Conservation (phyloP, 2,329 filamentous ascomycete genomes). For the Monosporascus sp. region DNA sequence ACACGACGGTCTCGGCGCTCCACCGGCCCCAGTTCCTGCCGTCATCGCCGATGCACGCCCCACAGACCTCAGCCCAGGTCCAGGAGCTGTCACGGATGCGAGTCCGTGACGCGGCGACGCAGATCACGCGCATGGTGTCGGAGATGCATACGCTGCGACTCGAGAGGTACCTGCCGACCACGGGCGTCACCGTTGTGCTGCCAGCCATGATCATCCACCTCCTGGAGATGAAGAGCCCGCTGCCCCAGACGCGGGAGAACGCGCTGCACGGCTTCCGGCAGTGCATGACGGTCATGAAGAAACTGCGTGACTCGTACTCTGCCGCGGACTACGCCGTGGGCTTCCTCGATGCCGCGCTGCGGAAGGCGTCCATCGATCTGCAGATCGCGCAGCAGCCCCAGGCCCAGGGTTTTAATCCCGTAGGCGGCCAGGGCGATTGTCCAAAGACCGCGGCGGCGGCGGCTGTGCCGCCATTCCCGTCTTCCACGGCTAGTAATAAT, state of each 20-base stretch:
- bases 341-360: slow-evolving; percentile 87
- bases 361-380: slow-evolving; percentile 76
- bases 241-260: slow-evolving; percentile 63
- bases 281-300: slow-evolving; percentile 89
- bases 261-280: slow-evolving; percentile 79
- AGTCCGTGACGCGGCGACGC: slow-evolving; percentile 75
- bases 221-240: slow-evolving; percentile 82
- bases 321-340: slow-evolving; percentile 95
- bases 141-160: slow-evolving; percentile 68
- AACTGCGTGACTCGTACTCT: slow-evolving; percentile 81
- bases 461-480: slow-evolving; percentile 14
- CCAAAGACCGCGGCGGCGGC: slow-evolving; percentile 25
- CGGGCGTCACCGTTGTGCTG: slow-evolving; percentile 83
- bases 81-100: slow-evolving; percentile 79
- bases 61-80: slow-evolving; percentile 57
- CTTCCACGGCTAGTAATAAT: slow-evolving; percentile 11
- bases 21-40: slow-evolving; percentile 89
- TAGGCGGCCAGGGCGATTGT: background rate
- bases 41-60: slow-evolving; percentile 52
- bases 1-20: slow-evolving; percentile 83
- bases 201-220: slow-evolving; percentile 93
- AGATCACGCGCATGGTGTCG: slow-evolving; percentile 79
- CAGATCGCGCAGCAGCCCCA: slow-evolving; percentile 27
- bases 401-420: background rate
- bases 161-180: slow-evolving; percentile 78